phyloP scores from a whole-genome alignment of 78 protist species.

The Salpingoeca rosetta region DNA sequence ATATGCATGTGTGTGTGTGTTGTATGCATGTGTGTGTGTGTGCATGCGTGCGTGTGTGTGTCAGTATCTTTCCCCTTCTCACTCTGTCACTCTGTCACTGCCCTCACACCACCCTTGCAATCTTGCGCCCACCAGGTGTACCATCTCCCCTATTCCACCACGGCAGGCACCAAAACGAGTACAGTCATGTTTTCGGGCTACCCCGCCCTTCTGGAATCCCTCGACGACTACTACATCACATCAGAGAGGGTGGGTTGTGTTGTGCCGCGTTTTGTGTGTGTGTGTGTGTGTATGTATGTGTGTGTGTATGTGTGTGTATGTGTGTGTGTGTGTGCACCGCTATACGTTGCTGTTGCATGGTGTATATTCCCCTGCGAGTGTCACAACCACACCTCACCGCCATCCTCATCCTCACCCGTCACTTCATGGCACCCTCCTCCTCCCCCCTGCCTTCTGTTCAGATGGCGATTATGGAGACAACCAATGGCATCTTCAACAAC shows the following conservation, averaged over 20 bases:
- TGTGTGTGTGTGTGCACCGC: background rate
- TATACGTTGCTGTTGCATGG: no score
- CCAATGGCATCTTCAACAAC: slow-evolving; percentile 35
- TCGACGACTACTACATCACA: background rate
- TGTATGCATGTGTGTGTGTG: no score
- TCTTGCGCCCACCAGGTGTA: no score
- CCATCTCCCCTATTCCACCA: no score
- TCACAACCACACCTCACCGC: no score
- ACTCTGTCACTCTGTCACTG: background rate
- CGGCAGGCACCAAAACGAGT: no score
- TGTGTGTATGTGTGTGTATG: background rate
- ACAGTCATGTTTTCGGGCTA: background rate
- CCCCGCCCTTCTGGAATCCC: background rate
- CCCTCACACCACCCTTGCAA: no score
- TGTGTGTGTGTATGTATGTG: background rate
- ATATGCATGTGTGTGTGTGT: no score
- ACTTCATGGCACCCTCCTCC: no score
- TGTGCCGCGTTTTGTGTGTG: background rate
- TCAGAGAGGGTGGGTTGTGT: background rate
- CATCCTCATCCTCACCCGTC: no score
- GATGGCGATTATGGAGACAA: slow-evolving; percentile 50
- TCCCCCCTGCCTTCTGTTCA: no score
- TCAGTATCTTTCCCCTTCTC: background rate
- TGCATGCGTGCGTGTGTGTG: background rate
- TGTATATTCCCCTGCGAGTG: no score